Conservation (phyloP, 805 yeast species). For the Saccharomycopsis malanga region DNA sequence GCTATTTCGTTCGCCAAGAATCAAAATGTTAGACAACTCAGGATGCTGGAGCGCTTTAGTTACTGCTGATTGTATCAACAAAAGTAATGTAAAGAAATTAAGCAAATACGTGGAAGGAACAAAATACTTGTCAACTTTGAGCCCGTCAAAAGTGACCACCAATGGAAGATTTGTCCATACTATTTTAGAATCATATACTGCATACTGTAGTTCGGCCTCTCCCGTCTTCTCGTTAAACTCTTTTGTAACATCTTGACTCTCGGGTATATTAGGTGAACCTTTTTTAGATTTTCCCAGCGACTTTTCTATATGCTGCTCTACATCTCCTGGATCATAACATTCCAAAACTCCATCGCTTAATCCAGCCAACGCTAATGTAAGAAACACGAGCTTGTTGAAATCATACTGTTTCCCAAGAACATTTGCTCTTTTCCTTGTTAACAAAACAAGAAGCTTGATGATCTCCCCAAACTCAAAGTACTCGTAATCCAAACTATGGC, state of each 20-base stretch:
- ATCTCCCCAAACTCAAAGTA: conserved; percentile 14
- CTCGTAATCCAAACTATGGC: neutral
- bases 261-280: neutral
- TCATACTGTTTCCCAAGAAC: conserved; percentile 12
- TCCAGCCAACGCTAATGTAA: conserved; percentile 9
- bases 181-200: neutral
- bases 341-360: conserved; percentile 1
- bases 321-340: neutral
- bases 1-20: neutral
- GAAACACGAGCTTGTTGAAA: conserved; percentile 9
- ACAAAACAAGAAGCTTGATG: conserved; percentile 10
- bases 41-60: neutral
- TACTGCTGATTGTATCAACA: conserved; percentile 4
- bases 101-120: conserved; percentile 9
- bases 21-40: neutral
- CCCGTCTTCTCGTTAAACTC: conserved; percentile 19
- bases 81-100: conserved; percentile 13
- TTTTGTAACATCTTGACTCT: neutral
- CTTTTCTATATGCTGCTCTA: neutral
- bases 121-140: neutral
- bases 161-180: conserved; percentile 8
- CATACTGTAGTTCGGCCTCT: conserved; percentile 6
- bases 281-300: neutral
- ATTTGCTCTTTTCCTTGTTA: conserved; percentile 8
- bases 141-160: neutral